phyloP scores from a whole-genome alignment of 1,284 basidiomycete genomes.

The Gomphus sp. region DNA sequence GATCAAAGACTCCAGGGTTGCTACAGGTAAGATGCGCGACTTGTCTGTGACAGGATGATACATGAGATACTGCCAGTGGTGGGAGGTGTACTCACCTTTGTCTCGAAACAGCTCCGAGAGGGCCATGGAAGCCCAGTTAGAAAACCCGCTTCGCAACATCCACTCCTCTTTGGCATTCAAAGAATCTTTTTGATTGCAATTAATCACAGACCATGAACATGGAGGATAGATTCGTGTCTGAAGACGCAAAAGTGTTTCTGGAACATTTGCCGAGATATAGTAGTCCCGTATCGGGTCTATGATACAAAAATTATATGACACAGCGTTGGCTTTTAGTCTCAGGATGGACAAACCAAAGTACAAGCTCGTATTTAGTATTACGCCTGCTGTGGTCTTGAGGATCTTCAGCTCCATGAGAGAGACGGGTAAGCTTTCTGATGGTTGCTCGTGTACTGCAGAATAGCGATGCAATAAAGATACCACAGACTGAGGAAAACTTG shows the following conservation, averaged over 20 bases:
- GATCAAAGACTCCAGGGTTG: slow-evolving; percentile 52
- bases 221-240: slow-evolving; percentile 62
- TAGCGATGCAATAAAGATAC: slow-evolving; percentile 64
- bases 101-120: slow-evolving; percentile 53
- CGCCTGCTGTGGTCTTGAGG: slow-evolving; percentile 70
- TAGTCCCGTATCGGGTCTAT: slow-evolving; percentile 63
- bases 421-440: slow-evolving; percentile 36
- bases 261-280: slow-evolving; percentile 56
- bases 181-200: slow-evolving; percentile 20
- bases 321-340: neutral
- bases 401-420: slow-evolving; percentile 58
- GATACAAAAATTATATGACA: neutral
- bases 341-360: slow-evolving; percentile 51
- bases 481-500: slow-evolving; percentile 55
- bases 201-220: slow-evolving; percentile 39
- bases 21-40: slow-evolving; percentile 41
- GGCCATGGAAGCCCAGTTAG: slow-evolving; percentile 68
- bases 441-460: slow-evolving; percentile 22
- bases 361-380: slow-evolving; percentile 71
- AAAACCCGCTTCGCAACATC: slow-evolving; percentile 52
- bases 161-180: slow-evolving; percentile 41
- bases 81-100: slow-evolving; percentile 33
- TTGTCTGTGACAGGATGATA: slow-evolving; percentile 25
- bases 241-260: slow-evolving; percentile 57
- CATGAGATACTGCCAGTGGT: slow-evolving; percentile 5